Evolutionary conservation across 768 basidiomycete genomes (phyloP).

Genomic region (Mrakia frigida): DNA sequence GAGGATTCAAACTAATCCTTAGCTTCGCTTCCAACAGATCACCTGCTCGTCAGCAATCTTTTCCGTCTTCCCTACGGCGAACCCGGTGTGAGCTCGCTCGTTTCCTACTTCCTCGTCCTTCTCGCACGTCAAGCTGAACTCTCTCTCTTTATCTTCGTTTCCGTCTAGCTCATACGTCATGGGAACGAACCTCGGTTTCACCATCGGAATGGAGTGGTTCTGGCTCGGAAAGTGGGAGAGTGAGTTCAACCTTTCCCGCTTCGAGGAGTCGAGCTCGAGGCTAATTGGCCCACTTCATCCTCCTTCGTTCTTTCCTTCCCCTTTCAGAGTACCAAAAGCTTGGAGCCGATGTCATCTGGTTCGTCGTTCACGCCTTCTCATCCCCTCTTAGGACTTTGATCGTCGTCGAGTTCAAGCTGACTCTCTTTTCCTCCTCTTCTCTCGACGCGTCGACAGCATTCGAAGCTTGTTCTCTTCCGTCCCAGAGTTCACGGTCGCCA

Average conservation of each 20-base stretch:
- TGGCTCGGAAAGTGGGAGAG: slow-evolving; percentile 18
- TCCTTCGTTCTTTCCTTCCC: too few relatives aligned
- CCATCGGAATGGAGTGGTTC: slow-evolving; percentile 12
- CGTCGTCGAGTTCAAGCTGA: not conserved
- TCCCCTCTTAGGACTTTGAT: not conserved
- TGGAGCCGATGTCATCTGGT: slow-evolving; percentile 21
- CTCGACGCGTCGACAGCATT: slow-evolving; percentile 2
- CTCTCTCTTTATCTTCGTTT: not conserved
- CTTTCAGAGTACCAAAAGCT: slow-evolving; percentile 16
- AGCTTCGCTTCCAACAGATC: not conserved
- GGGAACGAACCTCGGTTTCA: not conserved
- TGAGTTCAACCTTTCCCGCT: not conserved
- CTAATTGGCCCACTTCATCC: too few relatives aligned
- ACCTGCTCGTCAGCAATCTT: not conserved
- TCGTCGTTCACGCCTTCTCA: not conserved
- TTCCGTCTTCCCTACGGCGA: not conserved
- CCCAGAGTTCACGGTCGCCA: slow-evolving; percentile 24
- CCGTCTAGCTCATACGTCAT: not conserved
- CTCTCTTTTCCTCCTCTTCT: not conserved
- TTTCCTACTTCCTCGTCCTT: not conserved
- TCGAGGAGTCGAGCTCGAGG: not conserved
- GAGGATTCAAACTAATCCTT: not conserved
- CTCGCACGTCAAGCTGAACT: not conserved
- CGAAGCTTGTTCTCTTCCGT: slow-evolving; percentile 10
- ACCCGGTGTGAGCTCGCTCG: not conserved